phyloP scores from a whole-genome alignment of 192 early-diverging fungal genomes.

The Coemansia sp. region DNA sequence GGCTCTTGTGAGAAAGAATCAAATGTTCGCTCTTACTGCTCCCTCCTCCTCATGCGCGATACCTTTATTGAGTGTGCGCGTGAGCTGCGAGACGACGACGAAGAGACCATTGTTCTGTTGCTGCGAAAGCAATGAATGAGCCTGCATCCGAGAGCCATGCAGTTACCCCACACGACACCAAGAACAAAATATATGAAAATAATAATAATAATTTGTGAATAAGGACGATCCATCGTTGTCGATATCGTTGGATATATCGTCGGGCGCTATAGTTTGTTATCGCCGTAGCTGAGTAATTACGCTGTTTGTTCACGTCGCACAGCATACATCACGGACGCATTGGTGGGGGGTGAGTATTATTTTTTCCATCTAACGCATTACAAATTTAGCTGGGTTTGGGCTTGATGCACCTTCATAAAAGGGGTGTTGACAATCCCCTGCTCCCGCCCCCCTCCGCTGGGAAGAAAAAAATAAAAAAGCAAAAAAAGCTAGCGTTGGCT shows the following conservation, averaged over 20 bases:
- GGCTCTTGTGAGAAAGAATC: not conserved
- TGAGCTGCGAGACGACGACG: constrained; percentile 7
- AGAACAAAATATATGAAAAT: not conserved
- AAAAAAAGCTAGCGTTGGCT: not conserved
- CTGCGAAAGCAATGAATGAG: not conserved
- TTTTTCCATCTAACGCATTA: not conserved
- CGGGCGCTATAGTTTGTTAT: not conserved
- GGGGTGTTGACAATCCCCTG: not conserved
- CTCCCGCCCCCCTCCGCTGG: not conserved
- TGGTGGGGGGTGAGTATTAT: not conserved
- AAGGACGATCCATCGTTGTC: not conserved
- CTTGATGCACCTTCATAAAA: not conserved
- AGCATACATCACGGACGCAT: not conserved
- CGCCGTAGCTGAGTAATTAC: not conserved
- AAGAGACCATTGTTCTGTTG: not conserved
- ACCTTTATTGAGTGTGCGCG: not conserved
- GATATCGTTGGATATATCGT: not conserved
- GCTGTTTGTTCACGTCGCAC: constrained; percentile 4
- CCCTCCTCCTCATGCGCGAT: not conserved
- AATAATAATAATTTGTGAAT: not conserved
- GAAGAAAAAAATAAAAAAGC: not conserved
- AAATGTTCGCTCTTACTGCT: not conserved
- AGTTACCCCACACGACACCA: not conserved
- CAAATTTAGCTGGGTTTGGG: not conserved
- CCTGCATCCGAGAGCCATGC: constrained; percentile 2